Conservation (phyloP, 176 grass and related monocot species). For the Elymus sibiricus region DNA sequence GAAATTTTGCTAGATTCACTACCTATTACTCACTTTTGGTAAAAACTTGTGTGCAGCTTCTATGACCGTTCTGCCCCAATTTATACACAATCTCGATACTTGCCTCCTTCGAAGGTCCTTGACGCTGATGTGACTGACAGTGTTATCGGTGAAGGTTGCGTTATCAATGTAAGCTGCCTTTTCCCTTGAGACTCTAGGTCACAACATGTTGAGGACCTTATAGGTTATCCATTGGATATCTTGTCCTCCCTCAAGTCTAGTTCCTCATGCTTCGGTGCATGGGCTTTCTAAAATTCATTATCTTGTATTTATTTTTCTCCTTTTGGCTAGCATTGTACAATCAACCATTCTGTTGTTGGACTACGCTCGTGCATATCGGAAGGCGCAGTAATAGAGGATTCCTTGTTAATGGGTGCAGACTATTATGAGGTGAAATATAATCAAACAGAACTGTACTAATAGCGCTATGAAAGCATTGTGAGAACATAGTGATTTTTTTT, state of each 20-base stretch:
- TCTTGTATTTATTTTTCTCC: not conserved
- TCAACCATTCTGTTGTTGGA: slow-evolving; percentile 89
- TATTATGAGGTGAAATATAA: slow-evolving; percentile 81
- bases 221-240: not conserved
- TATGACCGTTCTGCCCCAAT: slow-evolving; percentile 92
- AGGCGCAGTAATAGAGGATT: slow-evolving; percentile 89
- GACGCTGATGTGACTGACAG: slow-evolving; percentile 86
- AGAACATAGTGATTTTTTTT: not conserved
- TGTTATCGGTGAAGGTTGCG: slow-evolving; percentile 96
- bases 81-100: slow-evolving; percentile 88
- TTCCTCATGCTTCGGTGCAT: not conserved
- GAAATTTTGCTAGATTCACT: slow-evolving; percentile 16
- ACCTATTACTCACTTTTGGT: slow-evolving; percentile 6
- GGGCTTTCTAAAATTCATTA: not conserved
- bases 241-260: not conserved
- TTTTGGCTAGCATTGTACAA: slow-evolving; percentile 73
- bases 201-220: not conserved
- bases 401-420: slow-evolving; percentile 95
- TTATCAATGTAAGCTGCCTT: slow-evolving; percentile 78
- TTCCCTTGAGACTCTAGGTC: not conserved
- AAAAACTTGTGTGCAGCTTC: slow-evolving; percentile 51
- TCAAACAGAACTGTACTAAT: slow-evolving; percentile 4
- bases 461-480: not conserved
- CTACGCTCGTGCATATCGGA: slow-evolving; percentile 92
- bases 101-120: slow-evolving; percentile 96